Evolutionary conservation across 176 grass and related monocot species (phyloP).

Genomic region (Themeda triandra): DNA sequence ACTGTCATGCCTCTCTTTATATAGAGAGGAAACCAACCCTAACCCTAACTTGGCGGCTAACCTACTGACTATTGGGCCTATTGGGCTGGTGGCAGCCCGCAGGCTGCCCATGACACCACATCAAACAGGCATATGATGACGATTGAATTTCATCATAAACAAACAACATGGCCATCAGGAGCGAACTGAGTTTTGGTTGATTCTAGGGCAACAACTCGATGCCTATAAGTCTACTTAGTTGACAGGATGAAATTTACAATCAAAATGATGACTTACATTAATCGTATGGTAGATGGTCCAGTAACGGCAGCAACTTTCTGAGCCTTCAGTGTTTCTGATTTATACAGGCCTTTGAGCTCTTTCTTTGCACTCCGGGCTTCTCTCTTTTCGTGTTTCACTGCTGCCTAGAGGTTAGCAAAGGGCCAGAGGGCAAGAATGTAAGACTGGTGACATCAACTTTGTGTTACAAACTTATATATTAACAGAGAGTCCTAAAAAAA

Average conservation of each 20-base stretch:
- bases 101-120: too few relatives aligned
- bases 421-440: not conserved
- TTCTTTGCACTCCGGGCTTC: conserved; percentile 87
- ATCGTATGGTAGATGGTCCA: conserved; percentile 75
- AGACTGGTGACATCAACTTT: not conserved
- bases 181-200: not conserved
- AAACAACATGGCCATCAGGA: not conserved
- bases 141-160: not conserved
- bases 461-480: not conserved
- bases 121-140: not conserved
- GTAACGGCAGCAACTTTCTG: conserved; percentile 85
- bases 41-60: too few relatives aligned
- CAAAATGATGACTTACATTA: conserved; percentile 48
- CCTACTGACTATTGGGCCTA: too few relatives aligned
- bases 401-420: conserved; percentile 32
- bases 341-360: conserved; percentile 90
- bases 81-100: too few relatives aligned
- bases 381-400: conserved; percentile 81
- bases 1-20: too few relatives aligned
- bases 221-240: not conserved
- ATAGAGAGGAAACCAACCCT: too few relatives aligned
- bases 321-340: conserved; percentile 76
- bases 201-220: not conserved
- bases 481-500: not conserved
- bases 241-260: not conserved